Base-by-base conservation (phyloP, 306 rosid species). In the Gastrolobium bilobum region DNA sequence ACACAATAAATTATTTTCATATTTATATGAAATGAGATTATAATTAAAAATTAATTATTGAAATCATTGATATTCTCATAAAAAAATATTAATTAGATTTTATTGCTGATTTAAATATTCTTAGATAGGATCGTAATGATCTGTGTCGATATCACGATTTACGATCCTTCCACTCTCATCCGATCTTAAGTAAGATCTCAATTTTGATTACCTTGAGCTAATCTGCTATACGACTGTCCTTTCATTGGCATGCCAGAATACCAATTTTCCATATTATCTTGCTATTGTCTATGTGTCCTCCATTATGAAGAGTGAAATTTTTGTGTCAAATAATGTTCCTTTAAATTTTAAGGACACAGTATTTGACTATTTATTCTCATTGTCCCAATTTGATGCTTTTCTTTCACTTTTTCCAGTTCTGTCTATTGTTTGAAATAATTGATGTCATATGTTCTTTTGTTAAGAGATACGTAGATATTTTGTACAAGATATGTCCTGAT, bases 381-480 rank as follows among this genome's bases (percentile, higher is more conserved):
- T 30, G n/a, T 53, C 29, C 8, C 58, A 65, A 30, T 8, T 11
- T 30, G 53, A 2, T 65, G 42, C 11, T 37, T 65, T 34, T 9
- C 15, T 38, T 40, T 50, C 11, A 33, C 60, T n/a, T 35, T 51
- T 26, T 9, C 39, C 58, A 31, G 11, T 47, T 11, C 10, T 30
- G 30, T 31, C 43, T 40, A 52, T 71, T 75, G 35, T 61, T 66
- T 52, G 57, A 46, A 81, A 50, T 4, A 68, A 35, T 0, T 60
- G 39, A 20, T 59, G 61, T 53, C 29, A 15, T 58, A 11, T 75
- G 34, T 40, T 29, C 47, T 56, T 76, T 50, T 75, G 54, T 79
- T 70, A 30, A 37, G 73, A 66, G 48, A 61, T 33, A 58, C 26
- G 4, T 59, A 11, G 43, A 48, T 53, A 10, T 38, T 60, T 57